Evolutionary conservation across 2,329 filamentous ascomycete species (phyloP), one percentile per base, ranked within the genome.

Genomic region (Paraphaeosphaeria sporulosa): DNA sequence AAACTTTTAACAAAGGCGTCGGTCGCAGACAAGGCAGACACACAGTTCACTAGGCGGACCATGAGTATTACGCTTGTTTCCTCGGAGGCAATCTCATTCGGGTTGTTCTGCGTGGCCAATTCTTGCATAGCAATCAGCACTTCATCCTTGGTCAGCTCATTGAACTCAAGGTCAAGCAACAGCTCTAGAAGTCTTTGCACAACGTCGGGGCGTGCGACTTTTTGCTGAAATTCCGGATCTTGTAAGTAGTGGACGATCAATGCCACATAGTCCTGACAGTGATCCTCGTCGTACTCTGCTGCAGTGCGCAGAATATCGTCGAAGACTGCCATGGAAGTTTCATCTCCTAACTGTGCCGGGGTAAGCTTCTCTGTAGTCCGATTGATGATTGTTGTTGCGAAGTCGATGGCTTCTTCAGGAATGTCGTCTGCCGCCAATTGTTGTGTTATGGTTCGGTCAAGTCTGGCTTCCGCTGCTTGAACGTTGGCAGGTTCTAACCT

Each of bases 351-450:
- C 50, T 78, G 74, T 15, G 60, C 60, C 54, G 74, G 65, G n/a
- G 68, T 72, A 34, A 79, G 70, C 52, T 76, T 74, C 23, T 74
- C 73, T 4, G 73, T 75, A 13, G 73, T 72, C 73, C 73, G 77
- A 21, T 67, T 68, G 4, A 78, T 59, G 17, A 79, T 63, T 40
- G 78, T 76, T 12, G 67, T 69, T 12, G 74, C 75, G 56, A 76
- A 76, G 38, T 77, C 73, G 4, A 73, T 55, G 8, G 68, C 74
- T 30, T 69, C 70, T 53, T 75, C 71, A 9, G 75, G 62, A 51
- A 79, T 66, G 5, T 65, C 67, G n/a, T 67, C 59, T 23, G 58
- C 57, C 38, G 65, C 66, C 52, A 77, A 62, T 38, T 68, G 62
- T 7, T 66, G 58, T 34, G 70, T 65, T 42, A 78, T 68, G 3